These are phyloP conservation scores for Brassica juncea DNA, from an alignment of 345 rosid species.

Conservation along the genomic window DNA sequence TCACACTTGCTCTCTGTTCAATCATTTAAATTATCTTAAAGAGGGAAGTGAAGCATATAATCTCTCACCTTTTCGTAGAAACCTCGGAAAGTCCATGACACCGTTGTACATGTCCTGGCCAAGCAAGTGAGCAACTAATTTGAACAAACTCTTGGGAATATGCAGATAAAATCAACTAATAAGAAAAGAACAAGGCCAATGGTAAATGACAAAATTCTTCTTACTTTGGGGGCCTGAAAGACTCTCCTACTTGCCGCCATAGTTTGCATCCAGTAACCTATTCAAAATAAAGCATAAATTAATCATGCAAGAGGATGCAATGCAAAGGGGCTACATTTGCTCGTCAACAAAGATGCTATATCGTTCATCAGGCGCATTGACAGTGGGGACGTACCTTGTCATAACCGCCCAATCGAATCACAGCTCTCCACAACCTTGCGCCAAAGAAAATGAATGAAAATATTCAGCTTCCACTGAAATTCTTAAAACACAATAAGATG, in stretches of 20 bases:
- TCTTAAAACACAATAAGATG: neutral
- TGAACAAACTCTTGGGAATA: constrained; percentile 13
- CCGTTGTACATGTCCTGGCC: constrained; percentile 91
- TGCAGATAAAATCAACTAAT: constrained; percentile 16
- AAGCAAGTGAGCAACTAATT: constrained; percentile 19
- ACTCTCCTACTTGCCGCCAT: constrained; percentile 97
- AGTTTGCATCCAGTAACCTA: constrained; percentile 84
- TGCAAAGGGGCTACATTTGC: neutral
- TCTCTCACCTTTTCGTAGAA: constrained; percentile 84
- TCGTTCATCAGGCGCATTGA: constrained; percentile 13
- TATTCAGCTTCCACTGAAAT: constrained; percentile 27
- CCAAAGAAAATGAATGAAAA: constrained; percentile 10
- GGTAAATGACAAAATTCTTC: constrained; percentile 36
- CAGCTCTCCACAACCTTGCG: constrained; percentile 85
- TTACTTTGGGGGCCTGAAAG: constrained; percentile 96
- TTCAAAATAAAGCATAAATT: constrained; percentile 24
- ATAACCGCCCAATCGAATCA: constrained; percentile 84
- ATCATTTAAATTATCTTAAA: neutral
- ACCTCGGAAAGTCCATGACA: constrained; percentile 95
- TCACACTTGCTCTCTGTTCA: constrained; percentile 11
- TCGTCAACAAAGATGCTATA: constrained; percentile 10
- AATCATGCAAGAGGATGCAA: neutral
- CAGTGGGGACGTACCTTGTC: constrained; percentile 65
- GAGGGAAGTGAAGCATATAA: neutral
- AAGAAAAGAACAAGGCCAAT: constrained; percentile 9